Base-by-base conservation (phyloP, 1,284 basidiomycete species). In the Ceratobasidium sp. region DNA sequence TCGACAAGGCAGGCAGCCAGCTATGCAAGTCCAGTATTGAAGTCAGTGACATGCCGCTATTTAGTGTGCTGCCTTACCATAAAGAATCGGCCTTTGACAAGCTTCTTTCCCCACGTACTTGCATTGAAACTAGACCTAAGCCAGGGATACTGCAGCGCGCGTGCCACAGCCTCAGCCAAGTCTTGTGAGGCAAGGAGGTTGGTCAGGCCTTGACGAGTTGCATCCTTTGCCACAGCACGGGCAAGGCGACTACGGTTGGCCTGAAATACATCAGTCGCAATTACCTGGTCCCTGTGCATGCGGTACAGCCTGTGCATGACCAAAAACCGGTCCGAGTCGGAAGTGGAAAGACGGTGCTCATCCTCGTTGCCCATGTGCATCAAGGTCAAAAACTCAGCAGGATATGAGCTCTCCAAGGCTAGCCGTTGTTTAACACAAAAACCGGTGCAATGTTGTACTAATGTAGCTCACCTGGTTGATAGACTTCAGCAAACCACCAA, bases 281-380 rank as follows among this genome's bases (percentile, higher is more conserved):
- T 69, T 3, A 5, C 7, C 2, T 23, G 10, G 0, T 69, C 50
- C 2, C 33, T 4, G 2, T 5, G 15, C 40, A 69, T n/a, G 13
- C 33, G 5, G 13, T 17, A 56, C 1, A 69, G 67, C 4, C 52
- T 40, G 38, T 69, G 23, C n/a, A 69, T 7, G 15, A 23, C 50
- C 38, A 57, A 20, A 52, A 69, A 69, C 4, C 67, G 67, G 17
- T 69, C 67, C 0, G 67, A n/a, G 42, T 69, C 67, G 10, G 67
- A 56, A 3, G 67, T 26, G 23, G 15, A 9, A 3, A 69, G 52
- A 6, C 54, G 48, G 17, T 44, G 38, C 10, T 59, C 54, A 12
- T 71, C 57, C 42, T 71, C 69, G 28, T 71, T 71, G 13, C 40
- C 17, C 40, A 59, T 46, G 38, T 71, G 69, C 69, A 71, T 71